Base-by-base conservation (phyloP, 805 yeast species). In the Barnettozyma salicaria region DNA sequence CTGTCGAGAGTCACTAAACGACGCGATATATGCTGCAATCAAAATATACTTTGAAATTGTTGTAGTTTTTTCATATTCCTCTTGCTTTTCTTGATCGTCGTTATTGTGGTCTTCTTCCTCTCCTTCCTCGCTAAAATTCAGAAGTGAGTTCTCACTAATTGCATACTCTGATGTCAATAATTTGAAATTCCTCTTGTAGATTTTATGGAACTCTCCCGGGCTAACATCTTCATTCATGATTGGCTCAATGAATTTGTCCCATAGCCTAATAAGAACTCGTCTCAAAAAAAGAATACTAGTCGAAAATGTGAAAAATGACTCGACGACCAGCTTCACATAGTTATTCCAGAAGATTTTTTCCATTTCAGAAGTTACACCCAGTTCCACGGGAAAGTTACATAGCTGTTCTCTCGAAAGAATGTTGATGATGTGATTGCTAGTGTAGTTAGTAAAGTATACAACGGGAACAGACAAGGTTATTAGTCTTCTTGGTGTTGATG, bases 1-100 rank as follows among this genome's bases (percentile, higher is more conserved):
- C 50, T 71, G 72, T 42, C 75, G 72, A 2, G 80, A 77, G 21
- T 80, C 83, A 39, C 77, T 74, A 52, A 74, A 83, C 0, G 96
- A 86, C 1, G 95, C 94, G 32, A 88, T 61, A 55, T 82, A 89
- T 1, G 95, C 79, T 1, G 96, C 86, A 22, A 87, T 70, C 12
- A 88, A 59, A n/a, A 89, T 59, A 52, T 72, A 85, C 52, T 84
- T 82, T 3, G 90, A 72, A 34, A 74, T 69, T 7, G 52, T 54
- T 0, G 89, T 76, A 60, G 45, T 78, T 80, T 35, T 67, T 58
- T 1, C 42, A 38, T n/a, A 29, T 4, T n/a, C n/a, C n/a, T n/a
- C n/a, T 2, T 37, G 43, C 34, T 7, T 34, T 9, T 37, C 36
- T 16, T 36, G 43, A 3, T 41, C 41, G 6, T 44, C 39, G 2